Evolutionary conservation across 225 moss, liverwort and hornwort species (phyloP).

Genomic region (Rhytidiadelphus loreus): DNA sequence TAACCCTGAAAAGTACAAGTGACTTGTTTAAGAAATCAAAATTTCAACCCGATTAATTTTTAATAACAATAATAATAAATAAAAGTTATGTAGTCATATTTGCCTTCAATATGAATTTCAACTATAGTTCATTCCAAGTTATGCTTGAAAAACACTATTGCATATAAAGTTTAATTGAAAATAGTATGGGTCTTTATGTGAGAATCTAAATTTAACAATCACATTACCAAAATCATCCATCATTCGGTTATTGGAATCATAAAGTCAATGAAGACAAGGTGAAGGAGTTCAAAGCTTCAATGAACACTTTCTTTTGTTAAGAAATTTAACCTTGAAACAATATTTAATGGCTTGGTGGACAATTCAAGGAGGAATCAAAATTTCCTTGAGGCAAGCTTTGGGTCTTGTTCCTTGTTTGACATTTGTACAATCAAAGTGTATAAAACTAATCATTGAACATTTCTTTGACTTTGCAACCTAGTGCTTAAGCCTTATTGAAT

Average conservation of each 20-base stretch:
- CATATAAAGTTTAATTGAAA: background rate
- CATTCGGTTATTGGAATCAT: rapidly evolving
- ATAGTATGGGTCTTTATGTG: rapidly evolving
- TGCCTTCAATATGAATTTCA: rapidly evolving
- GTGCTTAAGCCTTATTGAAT: rapidly evolving
- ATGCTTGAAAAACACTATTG: background rate
- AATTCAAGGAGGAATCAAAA: background rate
- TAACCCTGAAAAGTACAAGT: rapidly evolving
- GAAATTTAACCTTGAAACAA: background rate
- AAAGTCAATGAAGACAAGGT: background rate
- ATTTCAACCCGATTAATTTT: background rate
- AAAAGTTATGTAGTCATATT: no score
- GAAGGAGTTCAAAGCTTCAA: background rate
- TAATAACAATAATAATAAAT: no score
- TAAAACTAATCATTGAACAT: background rate
- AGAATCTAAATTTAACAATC: background rate
- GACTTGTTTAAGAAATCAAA: background rate
- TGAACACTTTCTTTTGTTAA: background rate
- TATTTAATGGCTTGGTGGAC: rapidly evolving
- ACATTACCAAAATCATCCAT: background rate
- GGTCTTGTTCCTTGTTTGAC: rapidly evolving
- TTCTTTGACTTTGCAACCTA: background rate
- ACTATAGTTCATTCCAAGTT: rapidly evolving
- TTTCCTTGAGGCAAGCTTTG: rapidly evolving
- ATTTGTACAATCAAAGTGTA: rapidly evolving